phyloP scores from a whole-genome alignment of 2,329 filamentous ascomycete genomes.

The Clarireedia paspali region DNA sequence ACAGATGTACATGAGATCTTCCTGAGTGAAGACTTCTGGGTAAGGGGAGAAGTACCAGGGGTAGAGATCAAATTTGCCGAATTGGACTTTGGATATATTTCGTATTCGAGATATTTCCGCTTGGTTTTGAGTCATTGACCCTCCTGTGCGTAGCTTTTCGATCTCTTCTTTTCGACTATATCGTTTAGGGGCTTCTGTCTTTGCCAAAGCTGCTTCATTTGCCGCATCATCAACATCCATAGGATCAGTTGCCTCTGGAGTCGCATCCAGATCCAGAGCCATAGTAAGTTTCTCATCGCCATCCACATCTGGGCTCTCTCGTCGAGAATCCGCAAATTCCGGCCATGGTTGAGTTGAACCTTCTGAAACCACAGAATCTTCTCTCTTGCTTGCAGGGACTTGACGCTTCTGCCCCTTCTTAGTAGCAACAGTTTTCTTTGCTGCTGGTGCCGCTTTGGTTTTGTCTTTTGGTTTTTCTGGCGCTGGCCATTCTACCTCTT shows the following conservation, averaged over 20 bases:
- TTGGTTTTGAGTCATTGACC: conserved; percentile 98
- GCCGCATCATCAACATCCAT: conserved; percentile 50
- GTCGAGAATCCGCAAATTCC: conserved; percentile 26
- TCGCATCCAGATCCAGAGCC: conserved; percentile 24
- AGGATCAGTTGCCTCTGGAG: conserved; percentile 30
- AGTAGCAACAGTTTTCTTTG: conserved; percentile 31
- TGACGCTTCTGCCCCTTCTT: conserved; percentile 37
- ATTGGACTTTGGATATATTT: conserved; percentile 90
- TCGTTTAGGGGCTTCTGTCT: conserved; percentile 30
- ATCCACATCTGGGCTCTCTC: conserved; percentile 23
- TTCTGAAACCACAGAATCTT: conserved; percentile 28
- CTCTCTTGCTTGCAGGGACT: conserved; percentile 22
- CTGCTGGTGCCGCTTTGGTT: conserved; percentile 55
- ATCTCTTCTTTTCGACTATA: conserved; percentile 88
- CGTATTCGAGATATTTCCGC: conserved; percentile 93
- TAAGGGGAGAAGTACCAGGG: conserved; percentile 99
- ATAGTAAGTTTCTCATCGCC: conserved; percentile 22
- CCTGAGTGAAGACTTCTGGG: conserved; percentile 78
- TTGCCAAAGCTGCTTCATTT: conserved; percentile 20
- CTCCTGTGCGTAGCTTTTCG: conserved; percentile 87
- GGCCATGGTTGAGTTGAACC: conserved; percentile 25
- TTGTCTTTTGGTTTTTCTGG: conserved; percentile 70
- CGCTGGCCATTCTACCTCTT: conserved; percentile 93
- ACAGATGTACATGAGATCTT: conserved; percentile 90
- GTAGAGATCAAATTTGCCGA: conserved; percentile 85